phyloP scores from a whole-genome alignment of 225 moss, liverwort and hornwort species.

The Climacium dendroides region DNA sequence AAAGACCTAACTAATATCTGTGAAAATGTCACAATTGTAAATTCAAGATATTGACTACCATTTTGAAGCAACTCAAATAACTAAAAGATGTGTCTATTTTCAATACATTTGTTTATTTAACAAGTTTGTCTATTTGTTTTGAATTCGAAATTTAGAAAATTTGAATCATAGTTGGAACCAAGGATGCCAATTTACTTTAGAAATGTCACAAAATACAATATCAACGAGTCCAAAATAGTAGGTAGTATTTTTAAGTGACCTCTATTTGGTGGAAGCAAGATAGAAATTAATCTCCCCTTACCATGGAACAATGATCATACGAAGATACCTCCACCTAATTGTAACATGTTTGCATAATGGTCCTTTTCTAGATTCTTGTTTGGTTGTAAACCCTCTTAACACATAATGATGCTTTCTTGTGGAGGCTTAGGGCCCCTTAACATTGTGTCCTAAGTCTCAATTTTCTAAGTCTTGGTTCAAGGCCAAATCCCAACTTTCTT shows the following conservation, averaged over 20 bases:
- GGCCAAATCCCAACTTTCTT: background rate
- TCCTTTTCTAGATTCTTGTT: too few relatives aligned
- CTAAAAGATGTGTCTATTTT: background rate
- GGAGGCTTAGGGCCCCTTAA: background rate
- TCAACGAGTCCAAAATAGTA: background rate
- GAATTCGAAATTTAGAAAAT: background rate
- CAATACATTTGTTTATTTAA: background rate
- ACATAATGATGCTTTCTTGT: fast-evolving
- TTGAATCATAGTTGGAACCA: background rate
- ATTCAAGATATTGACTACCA: background rate
- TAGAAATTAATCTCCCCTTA: too few relatives aligned
- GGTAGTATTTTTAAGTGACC: fast-evolving
- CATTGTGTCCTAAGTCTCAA: fast-evolving
- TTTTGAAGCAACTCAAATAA: background rate
- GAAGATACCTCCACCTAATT: background rate
- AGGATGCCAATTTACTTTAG: background rate
- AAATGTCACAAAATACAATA: background rate
- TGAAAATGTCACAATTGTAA: background rate
- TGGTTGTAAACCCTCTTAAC: background rate
- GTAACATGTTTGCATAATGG: background rate
- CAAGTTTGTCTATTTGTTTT: fast-evolving
- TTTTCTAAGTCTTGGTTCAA: background rate
- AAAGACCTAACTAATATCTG: background rate
- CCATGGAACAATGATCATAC: too few relatives aligned
- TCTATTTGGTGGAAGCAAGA: background rate